Evolutionary conservation across 2,329 filamentous ascomycete genomes (phyloP).

Genomic region (Diaporthe velutina): DNA sequence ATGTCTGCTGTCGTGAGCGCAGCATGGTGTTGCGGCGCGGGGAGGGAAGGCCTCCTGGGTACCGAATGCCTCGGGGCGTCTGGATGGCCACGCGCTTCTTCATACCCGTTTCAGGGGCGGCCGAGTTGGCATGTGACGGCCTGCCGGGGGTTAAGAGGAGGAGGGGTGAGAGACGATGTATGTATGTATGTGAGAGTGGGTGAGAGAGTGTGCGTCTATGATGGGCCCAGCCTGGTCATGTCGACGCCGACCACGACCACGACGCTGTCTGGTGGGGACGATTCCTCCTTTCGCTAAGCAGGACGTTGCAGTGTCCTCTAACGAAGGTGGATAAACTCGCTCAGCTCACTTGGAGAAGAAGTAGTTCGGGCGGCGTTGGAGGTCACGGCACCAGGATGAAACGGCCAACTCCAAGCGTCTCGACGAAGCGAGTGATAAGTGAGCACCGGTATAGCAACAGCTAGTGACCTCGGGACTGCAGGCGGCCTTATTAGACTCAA

Average conservation of each 20-base stretch:
- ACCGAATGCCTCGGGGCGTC: slow-evolving; percentile 38
- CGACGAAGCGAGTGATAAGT: neutral
- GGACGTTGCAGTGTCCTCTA: neutral
- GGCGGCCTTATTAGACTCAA: neutral
- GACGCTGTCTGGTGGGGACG: neutral
- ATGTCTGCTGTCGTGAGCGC: slow-evolving; percentile 38
- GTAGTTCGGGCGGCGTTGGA: neutral
- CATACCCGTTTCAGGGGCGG: slow-evolving; percentile 2
- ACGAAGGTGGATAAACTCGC: neutral
- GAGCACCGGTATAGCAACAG: neutral
- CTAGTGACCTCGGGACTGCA: neutral
- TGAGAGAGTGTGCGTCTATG: slow-evolving; percentile 8
- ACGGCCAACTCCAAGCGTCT: slow-evolving; percentile 17
- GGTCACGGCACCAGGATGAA: slow-evolving; percentile 25
- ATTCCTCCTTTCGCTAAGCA: neutral
- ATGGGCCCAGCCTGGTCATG: slow-evolving; percentile 28
- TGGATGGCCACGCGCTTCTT: slow-evolving; percentile 40
- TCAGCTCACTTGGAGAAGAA: neutral
- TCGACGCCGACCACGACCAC: slow-evolving; percentile 25
- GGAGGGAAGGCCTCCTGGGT: slow-evolving; percentile 36
- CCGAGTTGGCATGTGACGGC: neutral
- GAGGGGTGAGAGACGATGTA: neutral
- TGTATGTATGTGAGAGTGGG: neutral
- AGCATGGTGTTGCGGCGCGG: slow-evolving; percentile 35
- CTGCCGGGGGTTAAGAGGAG: neutral